Evolutionary conservation across 306 rosid species (phyloP), one percentile per base, ranked within the genome.

Genomic region (Gleditsia sinensis): DNA sequence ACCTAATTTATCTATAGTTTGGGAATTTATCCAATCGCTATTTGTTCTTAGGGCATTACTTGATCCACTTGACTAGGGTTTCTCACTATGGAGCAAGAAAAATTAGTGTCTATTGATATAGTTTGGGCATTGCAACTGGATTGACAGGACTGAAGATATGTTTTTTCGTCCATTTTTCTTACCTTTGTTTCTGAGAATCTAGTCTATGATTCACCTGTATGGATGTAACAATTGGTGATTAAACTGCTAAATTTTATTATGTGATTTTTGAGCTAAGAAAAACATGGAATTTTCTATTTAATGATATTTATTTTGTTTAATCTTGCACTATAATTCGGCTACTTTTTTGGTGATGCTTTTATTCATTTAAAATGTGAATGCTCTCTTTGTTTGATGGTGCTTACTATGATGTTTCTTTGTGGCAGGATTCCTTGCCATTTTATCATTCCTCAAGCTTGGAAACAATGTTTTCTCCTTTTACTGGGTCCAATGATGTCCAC

Each of bases 381-480:
- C 25, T 40, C 9, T 24, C 51, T 32, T 49, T 56, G 27, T 25
- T 67, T 62, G 60, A 13, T 49, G 53, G 49, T 51, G 69, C 28
- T 69, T 42, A 58, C 28, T 12, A 8, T 51, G 68, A 9, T 75
- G n/a, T 54, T 62, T 70, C 24, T 54, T 81, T 62, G 19, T 69
- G 19, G 64, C 78, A 81, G 84, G 81, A 45, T 70, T 75, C 39
- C 66, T 55, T 51, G 3, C 23, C 32, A 25, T 10, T 71, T 50
- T 59, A 65, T 69, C 32, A 34, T 54, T 10, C 77, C 23, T 66
- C 70, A 9, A 48, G 49, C 28, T 55, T 43, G 42, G 70, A 68
- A 62, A 3, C 69, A 20, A 19, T 70, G 64, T 14, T 20, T 2
- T 58, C 55, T 69, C 58, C 40, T 42, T 50, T 37, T 59, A 12